A percentile compares a stretch with the other conserved stretches of the same genome.
Conservation (phyloP, 176 grass and related monocot species). For the Musa beccarii region DNA sequence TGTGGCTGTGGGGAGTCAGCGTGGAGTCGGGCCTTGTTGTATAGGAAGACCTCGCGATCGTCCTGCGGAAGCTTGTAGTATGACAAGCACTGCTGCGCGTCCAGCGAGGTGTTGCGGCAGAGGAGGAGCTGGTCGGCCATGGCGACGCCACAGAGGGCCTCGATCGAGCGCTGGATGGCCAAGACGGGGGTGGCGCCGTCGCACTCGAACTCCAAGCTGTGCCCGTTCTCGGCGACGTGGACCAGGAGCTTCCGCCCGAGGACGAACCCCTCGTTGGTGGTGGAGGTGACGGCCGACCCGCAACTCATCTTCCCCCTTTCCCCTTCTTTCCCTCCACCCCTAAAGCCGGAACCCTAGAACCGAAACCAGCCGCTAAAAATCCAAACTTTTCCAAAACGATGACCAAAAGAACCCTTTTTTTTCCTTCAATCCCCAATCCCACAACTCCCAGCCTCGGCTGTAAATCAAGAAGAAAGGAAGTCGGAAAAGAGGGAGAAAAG, state of each 20-base stretch:
- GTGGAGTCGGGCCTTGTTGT: constrained; percentile 68
- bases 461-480: background rate
- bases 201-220: constrained; percentile 85
- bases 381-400: background rate
- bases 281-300: constrained; percentile 68
- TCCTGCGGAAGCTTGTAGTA: constrained; percentile 84
- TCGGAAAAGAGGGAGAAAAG: background rate
- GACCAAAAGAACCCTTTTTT: background rate
- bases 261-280: constrained; percentile 34
- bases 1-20: constrained; percentile 34
- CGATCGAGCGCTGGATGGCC: constrained; percentile 56
- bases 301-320: constrained; percentile 54
- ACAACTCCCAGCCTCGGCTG: background rate
- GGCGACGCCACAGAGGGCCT: constrained; percentile 44
- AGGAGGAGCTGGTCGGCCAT: constrained; percentile 65
- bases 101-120: constrained; percentile 66
- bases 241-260: constrained; percentile 68
- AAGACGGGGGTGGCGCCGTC: constrained; percentile 57
- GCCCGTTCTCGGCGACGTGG: constrained; percentile 86
- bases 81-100: constrained; percentile 42
- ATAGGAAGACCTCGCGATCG: constrained; percentile 81
- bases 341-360: constrained; percentile 1
- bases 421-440: constrained; percentile 1
- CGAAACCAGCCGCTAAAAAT: constrained; percentile 4
- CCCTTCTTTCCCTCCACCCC: background rate